Conservation (phyloP, 768 basidiomycete genomes). For the Rhodotorula graminis region DNA sequence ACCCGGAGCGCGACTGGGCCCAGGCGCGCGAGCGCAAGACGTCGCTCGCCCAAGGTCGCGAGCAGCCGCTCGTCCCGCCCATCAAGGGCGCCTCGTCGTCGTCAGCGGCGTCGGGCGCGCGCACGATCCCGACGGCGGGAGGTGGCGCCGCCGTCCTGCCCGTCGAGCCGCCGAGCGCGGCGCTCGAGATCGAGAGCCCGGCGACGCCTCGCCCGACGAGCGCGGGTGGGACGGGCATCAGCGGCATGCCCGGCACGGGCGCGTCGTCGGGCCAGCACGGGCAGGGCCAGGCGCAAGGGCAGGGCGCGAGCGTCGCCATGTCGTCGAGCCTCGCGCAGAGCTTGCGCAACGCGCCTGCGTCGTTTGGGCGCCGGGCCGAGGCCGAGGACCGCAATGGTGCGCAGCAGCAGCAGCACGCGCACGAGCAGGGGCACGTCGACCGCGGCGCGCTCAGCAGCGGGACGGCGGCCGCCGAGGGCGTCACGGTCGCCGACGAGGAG, state of each 20-base stretch:
- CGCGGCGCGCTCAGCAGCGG: too few species aligned
- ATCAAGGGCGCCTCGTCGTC: too few species aligned
- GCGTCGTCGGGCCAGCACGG: not conserved
- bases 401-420: not conserved
- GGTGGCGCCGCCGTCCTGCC: not conserved
- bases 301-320: not conserved
- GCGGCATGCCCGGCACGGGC: constrained; percentile 2
- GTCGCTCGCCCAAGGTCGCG: not conserved
- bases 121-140: not conserved
- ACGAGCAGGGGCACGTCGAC: not conserved
- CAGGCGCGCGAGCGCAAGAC: constrained; percentile 1
- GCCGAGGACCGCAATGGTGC: not conserved
- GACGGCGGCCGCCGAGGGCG: not conserved
- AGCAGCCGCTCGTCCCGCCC: too few species aligned
- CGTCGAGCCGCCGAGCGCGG: not conserved
- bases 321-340: constrained; percentile 1
- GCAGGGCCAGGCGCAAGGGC: not conserved
- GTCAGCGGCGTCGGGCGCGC: not conserved
- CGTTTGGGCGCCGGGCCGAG: not conserved
- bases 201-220: not conserved
- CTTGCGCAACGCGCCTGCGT: not conserved
- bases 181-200: constrained; percentile 17
- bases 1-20: constrained; percentile 31
- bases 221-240: not conserved
- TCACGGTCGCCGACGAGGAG: not conserved